Evolutionary conservation across 495 filamentous ascomycete genomes (phyloP).

Genomic region (Talaromyces nanjingensis): DNA sequence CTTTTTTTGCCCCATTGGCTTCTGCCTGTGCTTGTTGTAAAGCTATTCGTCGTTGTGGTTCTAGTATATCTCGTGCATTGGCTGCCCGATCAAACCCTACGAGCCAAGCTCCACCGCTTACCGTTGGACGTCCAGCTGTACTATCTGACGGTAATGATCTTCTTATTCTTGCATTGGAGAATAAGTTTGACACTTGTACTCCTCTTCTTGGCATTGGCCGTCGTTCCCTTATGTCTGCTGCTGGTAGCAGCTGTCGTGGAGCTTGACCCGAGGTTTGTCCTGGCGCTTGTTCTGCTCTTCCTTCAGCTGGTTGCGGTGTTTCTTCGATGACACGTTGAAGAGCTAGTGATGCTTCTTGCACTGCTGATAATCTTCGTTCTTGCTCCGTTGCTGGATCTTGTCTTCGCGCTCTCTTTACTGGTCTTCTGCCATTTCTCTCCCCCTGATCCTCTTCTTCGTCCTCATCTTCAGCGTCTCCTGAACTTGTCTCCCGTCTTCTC

Average conservation of each 20-base stretch:
- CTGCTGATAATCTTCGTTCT: background rate
- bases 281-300: background rate
- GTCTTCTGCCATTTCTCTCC: background rate
- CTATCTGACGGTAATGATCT: background rate
- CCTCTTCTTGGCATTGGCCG: background rate
- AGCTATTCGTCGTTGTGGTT: background rate
- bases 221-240: background rate
- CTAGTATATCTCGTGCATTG: background rate
- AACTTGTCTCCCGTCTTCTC: background rate
- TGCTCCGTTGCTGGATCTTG: background rate
- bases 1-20: background rate
- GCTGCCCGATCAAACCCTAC: background rate
- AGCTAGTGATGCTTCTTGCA: background rate
- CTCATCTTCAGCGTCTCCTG: background rate
- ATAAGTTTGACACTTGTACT: background rate
- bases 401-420: background rate
- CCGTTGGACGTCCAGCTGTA: too few relatives aligned
- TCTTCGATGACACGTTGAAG: background rate
- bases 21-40: background rate
- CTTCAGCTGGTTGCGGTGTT: background rate
- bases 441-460: background rate
- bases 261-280: background rate
- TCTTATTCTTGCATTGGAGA: background rate
- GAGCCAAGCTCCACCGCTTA: background rate
- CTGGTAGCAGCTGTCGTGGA: background rate